Conservation (phyloP, 169 alveolate genomes). For the Miamiensis avidus region DNA sequence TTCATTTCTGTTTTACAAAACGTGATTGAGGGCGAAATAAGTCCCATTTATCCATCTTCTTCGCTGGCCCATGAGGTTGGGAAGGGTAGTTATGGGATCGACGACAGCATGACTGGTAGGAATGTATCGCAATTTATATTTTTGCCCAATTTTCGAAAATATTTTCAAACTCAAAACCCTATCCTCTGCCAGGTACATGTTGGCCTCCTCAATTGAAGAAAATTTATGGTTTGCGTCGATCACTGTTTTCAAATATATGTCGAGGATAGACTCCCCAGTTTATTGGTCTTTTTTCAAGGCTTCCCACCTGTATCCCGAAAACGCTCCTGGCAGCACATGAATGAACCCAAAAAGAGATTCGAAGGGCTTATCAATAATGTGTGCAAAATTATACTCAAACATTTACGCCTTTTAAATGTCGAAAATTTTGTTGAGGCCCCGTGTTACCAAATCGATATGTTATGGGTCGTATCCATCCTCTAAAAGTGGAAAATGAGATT, state of each 20-base stretch:
- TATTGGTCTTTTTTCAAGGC: conserved; percentile 6
- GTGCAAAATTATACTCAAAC: conserved; percentile 22
- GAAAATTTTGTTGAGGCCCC: not conserved
- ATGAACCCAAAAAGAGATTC: conserved; percentile 19
- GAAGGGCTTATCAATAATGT: conserved; percentile 23
- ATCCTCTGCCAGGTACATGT: conserved; percentile 48
- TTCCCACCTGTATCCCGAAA: conserved; percentile 43
- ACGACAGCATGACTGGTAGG: conserved; percentile 22
- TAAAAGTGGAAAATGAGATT: not conserved
- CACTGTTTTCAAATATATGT: conserved; percentile 33
- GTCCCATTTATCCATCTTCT: conserved; percentile 49
- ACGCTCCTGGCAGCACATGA: conserved; percentile 47
- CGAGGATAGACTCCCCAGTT: conserved; percentile 1
- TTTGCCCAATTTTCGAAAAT: not conserved
- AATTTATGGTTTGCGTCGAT: conserved; percentile 28
- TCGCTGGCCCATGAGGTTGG: not conserved
- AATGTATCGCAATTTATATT: not conserved
- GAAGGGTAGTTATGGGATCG: conserved; percentile 18
- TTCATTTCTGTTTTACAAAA: not conserved
- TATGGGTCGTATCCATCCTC: conserved; percentile 11
- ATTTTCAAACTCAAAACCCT: conserved; percentile 33
- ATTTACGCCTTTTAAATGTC: conserved; percentile 16
- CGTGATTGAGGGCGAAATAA: conserved; percentile 30
- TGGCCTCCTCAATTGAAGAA: conserved; percentile 13
- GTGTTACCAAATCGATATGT: not conserved